A percentile compares a stretch with the other conserved stretches of the same genome.
Evolutionary conservation across 176 grass and related monocot species (phyloP).

Genomic region (Phragmites australis): DNA sequence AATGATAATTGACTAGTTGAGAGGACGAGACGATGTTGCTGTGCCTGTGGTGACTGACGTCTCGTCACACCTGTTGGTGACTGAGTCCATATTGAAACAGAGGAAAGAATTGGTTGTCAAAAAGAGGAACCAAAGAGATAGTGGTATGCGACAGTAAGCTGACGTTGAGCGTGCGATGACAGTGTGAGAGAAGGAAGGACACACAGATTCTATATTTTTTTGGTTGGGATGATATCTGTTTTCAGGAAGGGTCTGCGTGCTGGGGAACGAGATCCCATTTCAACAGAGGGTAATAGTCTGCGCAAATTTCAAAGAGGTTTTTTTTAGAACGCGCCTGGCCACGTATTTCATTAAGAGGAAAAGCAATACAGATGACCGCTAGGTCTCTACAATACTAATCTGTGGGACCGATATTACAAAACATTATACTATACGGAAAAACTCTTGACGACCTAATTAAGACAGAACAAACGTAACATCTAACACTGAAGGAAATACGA

Average conservation of each 20-base stretch:
- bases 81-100: not conserved
- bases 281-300: too few relatives aligned
- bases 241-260: not conserved
- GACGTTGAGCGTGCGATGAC: not conserved
- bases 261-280: not conserved
- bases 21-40: not conserved
- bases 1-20: not conserved
- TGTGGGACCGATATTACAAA: too few relatives aligned
- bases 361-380: too few relatives aligned
- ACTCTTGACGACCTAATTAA: too few relatives aligned
- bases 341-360: too few relatives aligned
- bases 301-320: too few relatives aligned
- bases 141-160: not conserved
- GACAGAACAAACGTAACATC: too few relatives aligned
- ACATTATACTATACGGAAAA: too few relatives aligned
- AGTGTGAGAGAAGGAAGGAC: not conserved
- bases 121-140: not conserved
- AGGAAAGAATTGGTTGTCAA: not conserved
- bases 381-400: too few relatives aligned
- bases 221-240: not conserved
- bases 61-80: constrained; percentile 1
- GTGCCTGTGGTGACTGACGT: not conserved
- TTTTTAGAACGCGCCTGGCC: too few relatives aligned
- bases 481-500: too few relatives aligned
- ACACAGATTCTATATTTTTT: not conserved